Conservation (phyloP, 768 basidiomycete species). For the Mycena sanguinolenta region DNA sequence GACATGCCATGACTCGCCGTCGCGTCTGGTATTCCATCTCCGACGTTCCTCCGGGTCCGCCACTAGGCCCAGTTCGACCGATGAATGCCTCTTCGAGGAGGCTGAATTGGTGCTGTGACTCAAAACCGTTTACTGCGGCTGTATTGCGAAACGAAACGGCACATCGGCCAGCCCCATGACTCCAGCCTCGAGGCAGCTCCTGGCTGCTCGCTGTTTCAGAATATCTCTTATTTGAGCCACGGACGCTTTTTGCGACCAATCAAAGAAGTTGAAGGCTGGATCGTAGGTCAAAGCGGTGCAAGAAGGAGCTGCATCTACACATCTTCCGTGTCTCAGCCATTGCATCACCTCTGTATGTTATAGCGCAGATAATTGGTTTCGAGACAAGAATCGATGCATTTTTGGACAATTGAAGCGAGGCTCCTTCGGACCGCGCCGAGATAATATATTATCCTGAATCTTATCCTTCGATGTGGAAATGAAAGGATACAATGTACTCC, state of each 20-base stretch:
- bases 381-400: constrained; percentile 28
- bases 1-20: background rate
- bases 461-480: background rate
- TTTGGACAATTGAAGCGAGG: background rate
- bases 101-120: no score
- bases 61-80: constrained; percentile 4
- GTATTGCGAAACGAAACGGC: background rate
- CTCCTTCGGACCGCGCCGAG: no score
- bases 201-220: constrained; percentile 14
- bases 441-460: no score
- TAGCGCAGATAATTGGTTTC: constrained; percentile 13
- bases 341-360: constrained; percentile 23
- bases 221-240: background rate
- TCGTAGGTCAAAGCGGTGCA: constrained; percentile 23
- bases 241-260: constrained; percentile 9
- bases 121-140: constrained; percentile 12
- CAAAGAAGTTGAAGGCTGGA: constrained; percentile 13
- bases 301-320: background rate
- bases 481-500: no score
- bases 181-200: constrained; percentile 17
- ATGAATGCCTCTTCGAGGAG: background rate
- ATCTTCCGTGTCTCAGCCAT: constrained; percentile 11
- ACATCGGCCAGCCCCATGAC: constrained; percentile 18
- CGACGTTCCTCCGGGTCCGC: constrained; percentile 18
- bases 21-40: constrained; percentile 1